Percentiles rank a stretch among this genome's conserved stretches.
phyloP scores from a whole-genome alignment of 2,329 filamentous ascomycete genomes.

The Epichloe festucae region DNA sequence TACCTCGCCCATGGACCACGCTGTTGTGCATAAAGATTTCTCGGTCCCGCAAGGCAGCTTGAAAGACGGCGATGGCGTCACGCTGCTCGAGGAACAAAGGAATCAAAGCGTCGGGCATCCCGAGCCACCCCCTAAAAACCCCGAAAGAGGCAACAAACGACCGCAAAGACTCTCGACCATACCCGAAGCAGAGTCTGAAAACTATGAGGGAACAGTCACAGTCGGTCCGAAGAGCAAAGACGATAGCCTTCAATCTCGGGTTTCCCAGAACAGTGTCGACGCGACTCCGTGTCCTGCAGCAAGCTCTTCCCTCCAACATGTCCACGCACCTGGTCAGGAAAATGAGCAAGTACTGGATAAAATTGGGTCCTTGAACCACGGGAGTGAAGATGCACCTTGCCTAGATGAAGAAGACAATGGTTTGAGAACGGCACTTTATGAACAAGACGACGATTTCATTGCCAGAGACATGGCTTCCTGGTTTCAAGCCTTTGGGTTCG shows the following conservation, averaged over 20 bases:
- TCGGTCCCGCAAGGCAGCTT: background rate
- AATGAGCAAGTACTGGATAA: background rate
- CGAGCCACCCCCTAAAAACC: constrained; percentile 1
- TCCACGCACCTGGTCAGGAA: background rate
- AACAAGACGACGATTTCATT: constrained; percentile 25
- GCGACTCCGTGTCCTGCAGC: background rate
- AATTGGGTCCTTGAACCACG: background rate
- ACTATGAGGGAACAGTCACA: background rate
- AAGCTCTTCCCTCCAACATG: background rate
- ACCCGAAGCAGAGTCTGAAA: constrained; percentile 1
- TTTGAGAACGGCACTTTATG: constrained; percentile 21
- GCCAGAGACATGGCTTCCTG: constrained; percentile 33
- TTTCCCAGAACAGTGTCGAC: background rate
- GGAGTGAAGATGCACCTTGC: background rate
- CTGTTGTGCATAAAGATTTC: constrained; percentile 2
- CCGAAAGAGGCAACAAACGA: constrained; percentile 26
- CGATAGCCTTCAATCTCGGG: background rate
- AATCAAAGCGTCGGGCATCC: constrained; percentile 13
- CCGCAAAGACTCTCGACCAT: constrained; percentile 14
- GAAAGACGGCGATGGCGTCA: background rate
- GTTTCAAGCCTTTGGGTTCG: constrained; percentile 39
- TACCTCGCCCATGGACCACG: background rate
- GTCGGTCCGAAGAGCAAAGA: background rate
- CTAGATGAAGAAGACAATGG: background rate
- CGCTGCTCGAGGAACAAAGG: background rate